These are phyloP conservation scores for Colletotrichum orchidophilum DNA, from an alignment of 2,329 filamentous ascomycete genomes.

Conservation along the genomic window DNA sequence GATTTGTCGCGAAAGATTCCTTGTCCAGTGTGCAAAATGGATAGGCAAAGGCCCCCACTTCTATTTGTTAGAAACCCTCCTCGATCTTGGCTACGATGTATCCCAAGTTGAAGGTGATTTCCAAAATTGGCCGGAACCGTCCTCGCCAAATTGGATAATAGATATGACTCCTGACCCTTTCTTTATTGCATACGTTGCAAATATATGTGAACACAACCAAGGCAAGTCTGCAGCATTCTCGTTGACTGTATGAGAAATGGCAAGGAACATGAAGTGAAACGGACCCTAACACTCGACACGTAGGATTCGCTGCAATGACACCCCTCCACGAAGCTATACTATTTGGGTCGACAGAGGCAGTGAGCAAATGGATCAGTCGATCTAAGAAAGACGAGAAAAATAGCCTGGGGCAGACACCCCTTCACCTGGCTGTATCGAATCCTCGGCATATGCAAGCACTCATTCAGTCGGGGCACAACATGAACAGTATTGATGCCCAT, in stretches of 20 bases:
- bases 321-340: slow-evolving; percentile 5
- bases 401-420: background rate
- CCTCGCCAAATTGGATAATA: background rate
- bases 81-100: background rate
- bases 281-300: background rate
- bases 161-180: background rate
- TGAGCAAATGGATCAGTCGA: rapidly evolving
- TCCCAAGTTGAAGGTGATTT: background rate
- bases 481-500: background rate
- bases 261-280: background rate
- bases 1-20: background rate
- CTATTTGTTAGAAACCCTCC: rapidly evolving
- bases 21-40: background rate
- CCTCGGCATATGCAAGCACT: background rate
- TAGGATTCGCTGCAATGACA: slow-evolving; percentile 11
- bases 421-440: background rate
- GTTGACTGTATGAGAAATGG: background rate
- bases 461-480: background rate
- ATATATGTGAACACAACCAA: background rate
- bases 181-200: background rate
- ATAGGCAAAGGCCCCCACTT: slow-evolving; percentile 10
- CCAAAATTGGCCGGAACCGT: background rate
- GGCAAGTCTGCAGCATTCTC: background rate
- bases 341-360: background rate
- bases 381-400: background rate